phyloP scores from a whole-genome alignment of 1,284 basidiomycete genomes.

The Irpex sp. region DNA sequence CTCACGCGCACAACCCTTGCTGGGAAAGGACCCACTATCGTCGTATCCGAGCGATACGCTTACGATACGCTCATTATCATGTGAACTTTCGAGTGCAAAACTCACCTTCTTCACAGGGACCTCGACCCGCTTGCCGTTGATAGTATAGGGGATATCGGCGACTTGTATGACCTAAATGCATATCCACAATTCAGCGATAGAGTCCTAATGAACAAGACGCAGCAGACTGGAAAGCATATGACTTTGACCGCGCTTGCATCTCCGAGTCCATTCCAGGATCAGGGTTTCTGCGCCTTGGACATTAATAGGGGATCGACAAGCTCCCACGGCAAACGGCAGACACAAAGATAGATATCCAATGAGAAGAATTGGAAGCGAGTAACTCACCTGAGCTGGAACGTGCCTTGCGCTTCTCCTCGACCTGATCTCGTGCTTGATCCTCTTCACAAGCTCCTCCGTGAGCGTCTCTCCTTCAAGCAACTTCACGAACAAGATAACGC shows the following conservation, averaged over 20 bases:
- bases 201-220: not conserved
- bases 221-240: not conserved
- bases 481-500: slow-evolving; percentile 82
- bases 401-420: slow-evolving; percentile 68
- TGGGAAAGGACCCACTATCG: not conserved
- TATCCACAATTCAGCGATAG: not conserved
- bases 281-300: not conserved
- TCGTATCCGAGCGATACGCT: slow-evolving; percentile 8
- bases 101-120: slow-evolving; percentile 77
- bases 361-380: slow-evolving; percentile 1
- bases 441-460: slow-evolving; percentile 49
- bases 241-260: not conserved
- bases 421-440: slow-evolving; percentile 64
- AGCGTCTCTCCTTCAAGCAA: slow-evolving; percentile 51
- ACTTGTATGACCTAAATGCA: slow-evolving; percentile 62
- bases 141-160: slow-evolving; percentile 76
- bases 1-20: not conserved
- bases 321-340: not conserved
- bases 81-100: not conserved
- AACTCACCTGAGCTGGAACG: slow-evolving; percentile 63
- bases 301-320: not conserved
- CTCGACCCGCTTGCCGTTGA: slow-evolving; percentile 86
- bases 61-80: not conserved
- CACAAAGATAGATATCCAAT: not conserved
- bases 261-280: not conserved